Evolutionary conservation across 2,329 filamentous ascomycete genomes (phyloP), one percentile per base, ranked within the genome.

Genomic region (Apiospora rasikravindrae): DNA sequence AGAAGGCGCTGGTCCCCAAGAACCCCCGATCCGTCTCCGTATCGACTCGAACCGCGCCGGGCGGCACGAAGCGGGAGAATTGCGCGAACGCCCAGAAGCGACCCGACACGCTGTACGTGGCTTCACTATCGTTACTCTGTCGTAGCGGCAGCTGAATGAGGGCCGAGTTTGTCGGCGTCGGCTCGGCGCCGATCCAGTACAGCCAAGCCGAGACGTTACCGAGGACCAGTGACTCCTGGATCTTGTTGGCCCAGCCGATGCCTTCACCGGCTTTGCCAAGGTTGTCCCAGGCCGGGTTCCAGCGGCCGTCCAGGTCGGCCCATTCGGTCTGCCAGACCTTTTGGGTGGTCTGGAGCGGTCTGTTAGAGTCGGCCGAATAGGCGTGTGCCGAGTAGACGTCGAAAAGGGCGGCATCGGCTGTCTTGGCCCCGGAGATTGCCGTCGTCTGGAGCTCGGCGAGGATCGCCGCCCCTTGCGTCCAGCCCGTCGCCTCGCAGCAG

Each of bases 241-340:
- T 83, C 70, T 83, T 83, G 71, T 83, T 83, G 4, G 85, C 85
- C 85, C 85, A 87, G 3, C 83, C 84, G 74, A 86, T 81, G 7
- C 85, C 86, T 71, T 88, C 85, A 37, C 82, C 81, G 2, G 76
- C 72, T 2, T 80, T 82, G 44, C 85, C 84, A 69, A 78, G 82
- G 2, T 74, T 75, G 74, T 86, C 85, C 82, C 83, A 88, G 4
- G 80, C 79, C 7, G 82, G 80, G 0, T 78, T 81, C 78, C 81
- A 85, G 2, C 76, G 77, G 26, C 80, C 80, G 16, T 83, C 80
- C 14, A 86, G 80, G 73, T 86, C 84, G 0, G 82, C 82, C 64
- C 82, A 83, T 73, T 88, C 86, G 1, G 86, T 87, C 77, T 86
- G 79, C 86, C 86, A 87, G 47, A 82, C 82, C 16, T 79, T 79